Evolutionary conservation across 257 asterid species (phyloP), one percentile per base, ranked within the genome.

Genomic region (Marsdenia floribunda): DNA sequence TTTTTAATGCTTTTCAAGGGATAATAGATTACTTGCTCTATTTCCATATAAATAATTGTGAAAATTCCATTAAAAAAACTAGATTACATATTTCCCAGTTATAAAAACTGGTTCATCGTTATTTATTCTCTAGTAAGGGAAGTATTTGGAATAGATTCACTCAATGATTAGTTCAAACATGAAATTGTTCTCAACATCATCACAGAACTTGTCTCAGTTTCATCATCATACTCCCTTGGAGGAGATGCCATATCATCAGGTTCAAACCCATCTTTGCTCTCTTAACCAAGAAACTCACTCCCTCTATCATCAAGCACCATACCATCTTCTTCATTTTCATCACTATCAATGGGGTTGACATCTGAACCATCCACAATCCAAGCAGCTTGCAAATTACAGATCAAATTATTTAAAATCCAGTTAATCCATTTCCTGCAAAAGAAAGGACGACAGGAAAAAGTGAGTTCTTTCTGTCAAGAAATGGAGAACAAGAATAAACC

Each of bases 281-380:
- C 85, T 80, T 82, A 86, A 71, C 78, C 83, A 77, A 79, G 81
- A 58, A 78, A 71, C 42, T 80, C 87, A 50, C 22, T 83, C 80
- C 80, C 91, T 33, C 83, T 85, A 78, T 87, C 88, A 81, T 95
- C 98, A 88, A 92, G 70, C 49, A 87, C 86, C 98, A 95, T 90
- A 63, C 87, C 90, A 83, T 92, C 93, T 71, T 82, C 90, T 77
- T 68, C 98, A 72, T 71, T 88, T 29, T 83, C 96, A 79, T 93
- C 96, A 66, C 88, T 81, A 74, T 83, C 94, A 46, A 90, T 75
- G 81, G 79, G 54, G 37, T 92, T 96, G 75, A 35, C 83, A 59
- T 87, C 96, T 1, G 96, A 90, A 80, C 86, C 90, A 59, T 94
- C 97, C 59, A 86, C 90, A 81, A 92, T 92, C 99, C 99, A 95